Conservation (phyloP, 2,329 filamentous ascomycete species). For the Beauveria medogensis region DNA sequence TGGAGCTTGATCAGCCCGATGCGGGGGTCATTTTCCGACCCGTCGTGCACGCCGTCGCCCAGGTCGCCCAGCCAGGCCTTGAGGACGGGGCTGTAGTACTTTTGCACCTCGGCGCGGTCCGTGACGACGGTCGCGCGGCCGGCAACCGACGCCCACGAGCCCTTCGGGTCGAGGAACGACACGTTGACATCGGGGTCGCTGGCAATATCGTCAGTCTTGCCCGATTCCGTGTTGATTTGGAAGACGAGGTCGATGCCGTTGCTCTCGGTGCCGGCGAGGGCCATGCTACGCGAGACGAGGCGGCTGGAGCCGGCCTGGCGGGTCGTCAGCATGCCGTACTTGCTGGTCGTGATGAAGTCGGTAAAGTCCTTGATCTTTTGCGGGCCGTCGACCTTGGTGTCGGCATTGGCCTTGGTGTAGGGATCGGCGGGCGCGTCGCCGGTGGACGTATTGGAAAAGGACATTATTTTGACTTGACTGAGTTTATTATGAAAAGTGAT, state of each 20-base stretch:
- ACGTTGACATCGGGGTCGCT: constrained; percentile 40
- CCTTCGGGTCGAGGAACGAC: constrained; percentile 65
- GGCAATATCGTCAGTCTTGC: constrained; percentile 44
- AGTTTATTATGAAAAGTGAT: background rate
- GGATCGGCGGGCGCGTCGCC: constrained; percentile 62
- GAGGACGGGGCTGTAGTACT: constrained; percentile 65
- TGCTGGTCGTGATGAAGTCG: constrained; percentile 62
- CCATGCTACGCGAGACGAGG: constrained; percentile 79
- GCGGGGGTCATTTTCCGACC: constrained; percentile 70
- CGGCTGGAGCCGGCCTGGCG: constrained; percentile 55
- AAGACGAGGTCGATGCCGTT: constrained; percentile 78
- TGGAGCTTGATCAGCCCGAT: constrained; percentile 75
- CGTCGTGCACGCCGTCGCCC: constrained; percentile 75
- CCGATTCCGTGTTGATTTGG: constrained; percentile 83
- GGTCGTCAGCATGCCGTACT: constrained; percentile 88
- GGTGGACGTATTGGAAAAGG: constrained; percentile 46
- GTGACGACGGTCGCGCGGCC: constrained; percentile 63
- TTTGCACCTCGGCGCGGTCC: constrained; percentile 58
- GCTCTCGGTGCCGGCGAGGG: constrained; percentile 67
- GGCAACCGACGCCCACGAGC: constrained; percentile 83
- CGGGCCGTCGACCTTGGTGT: constrained; percentile 52
- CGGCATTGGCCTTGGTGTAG: constrained; percentile 69
- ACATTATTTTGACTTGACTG: constrained; percentile 27
- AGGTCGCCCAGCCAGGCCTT: constrained; percentile 86
- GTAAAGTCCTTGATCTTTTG: constrained; percentile 70